Conservation (phyloP, 73 alveolate species). For the Symbiodinium natans region DNA sequence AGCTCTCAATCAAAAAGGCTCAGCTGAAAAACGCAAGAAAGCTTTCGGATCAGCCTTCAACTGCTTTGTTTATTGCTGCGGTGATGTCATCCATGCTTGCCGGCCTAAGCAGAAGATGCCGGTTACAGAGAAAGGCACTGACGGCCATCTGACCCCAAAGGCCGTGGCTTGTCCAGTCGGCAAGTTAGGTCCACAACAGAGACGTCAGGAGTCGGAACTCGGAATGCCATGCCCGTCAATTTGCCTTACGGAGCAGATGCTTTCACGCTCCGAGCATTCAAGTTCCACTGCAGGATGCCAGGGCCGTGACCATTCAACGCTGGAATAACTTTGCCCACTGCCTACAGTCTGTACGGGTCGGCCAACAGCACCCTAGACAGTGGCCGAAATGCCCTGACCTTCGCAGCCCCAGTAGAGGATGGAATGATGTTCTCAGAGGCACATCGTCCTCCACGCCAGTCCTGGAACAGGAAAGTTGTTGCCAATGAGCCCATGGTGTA, state of each 20-base stretch:
- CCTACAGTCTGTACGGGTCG: conserved; percentile 75
- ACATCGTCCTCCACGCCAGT: conserved; percentile 99
- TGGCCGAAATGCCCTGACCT: conserved; percentile 77
- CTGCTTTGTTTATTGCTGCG: conserved; percentile 97
- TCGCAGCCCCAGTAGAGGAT: conserved; percentile 99
- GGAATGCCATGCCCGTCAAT: conserved; percentile 99
- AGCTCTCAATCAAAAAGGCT: no score
- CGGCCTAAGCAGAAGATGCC: not conserved
- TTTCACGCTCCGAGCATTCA: no score
- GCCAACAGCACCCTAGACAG: not conserved
- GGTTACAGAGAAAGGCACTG: no score
- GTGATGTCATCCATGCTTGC: conserved; percentile 96
- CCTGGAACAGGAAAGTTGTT: conserved; percentile 96
- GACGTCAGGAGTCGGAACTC: conserved; percentile 99
- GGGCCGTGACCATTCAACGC: conserved; percentile 96
- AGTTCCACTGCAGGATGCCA: no score
- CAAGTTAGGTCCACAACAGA: conserved; percentile 99
- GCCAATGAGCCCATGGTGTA: no score
- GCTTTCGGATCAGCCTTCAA: conserved; percentile 94
- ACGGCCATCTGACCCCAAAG: conserved; percentile 91
- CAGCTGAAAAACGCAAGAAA: no score
- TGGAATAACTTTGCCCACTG: conserved; percentile 98
- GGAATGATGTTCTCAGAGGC: conserved; percentile 99
- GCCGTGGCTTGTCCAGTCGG: conserved; percentile 97
- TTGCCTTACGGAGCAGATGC: conserved; percentile 94